A percentile compares a stretch with the other conserved stretches of the same genome.
Evolutionary conservation across 805 yeast genomes (phyloP).

Genomic region (Brettanomyces custersianus): DNA sequence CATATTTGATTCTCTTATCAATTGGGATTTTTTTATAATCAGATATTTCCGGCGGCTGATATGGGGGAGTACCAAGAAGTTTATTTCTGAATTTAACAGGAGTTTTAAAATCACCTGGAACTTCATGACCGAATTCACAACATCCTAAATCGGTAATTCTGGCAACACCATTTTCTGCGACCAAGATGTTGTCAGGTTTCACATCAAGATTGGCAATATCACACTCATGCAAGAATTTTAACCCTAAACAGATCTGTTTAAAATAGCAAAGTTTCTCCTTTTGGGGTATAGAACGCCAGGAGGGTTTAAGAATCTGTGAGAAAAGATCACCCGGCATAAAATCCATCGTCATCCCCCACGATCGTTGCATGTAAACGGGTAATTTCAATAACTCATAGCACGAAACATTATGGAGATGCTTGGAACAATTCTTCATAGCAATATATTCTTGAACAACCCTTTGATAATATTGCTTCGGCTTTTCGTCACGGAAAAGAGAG

Average conservation of each 20-base stretch:
- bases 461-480: constrained; percentile 53
- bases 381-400: constrained; percentile 48
- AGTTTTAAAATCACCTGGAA: constrained; percentile 39
- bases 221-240: constrained; percentile 51
- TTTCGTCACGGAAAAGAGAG: constrained; percentile 31
- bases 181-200: constrained; percentile 63
- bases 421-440: constrained; percentile 45
- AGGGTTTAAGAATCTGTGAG: constrained; percentile 41
- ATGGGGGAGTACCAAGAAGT: constrained; percentile 74
- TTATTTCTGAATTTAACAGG: constrained; percentile 29
- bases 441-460: constrained; percentile 58
- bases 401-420: constrained; percentile 50
- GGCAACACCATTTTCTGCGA: constrained; percentile 51
- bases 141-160: constrained; percentile 75
- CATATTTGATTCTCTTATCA: constrained; percentile 23
- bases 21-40: constrained; percentile 26
- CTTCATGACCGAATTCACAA: constrained; percentile 52
- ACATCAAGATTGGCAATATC: constrained; percentile 69
- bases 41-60: constrained; percentile 72
- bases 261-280: constrained; percentile 56
- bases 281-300: constrained; percentile 45
- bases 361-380: constrained; percentile 50
- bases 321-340: constrained; percentile 56
- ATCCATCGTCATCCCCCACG: constrained; percentile 74
- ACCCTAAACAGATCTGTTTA: constrained; percentile 57